Conservation (phyloP, 2,329 filamentous ascomycete species). For the Neoscytalidium dimidiatum region DNA sequence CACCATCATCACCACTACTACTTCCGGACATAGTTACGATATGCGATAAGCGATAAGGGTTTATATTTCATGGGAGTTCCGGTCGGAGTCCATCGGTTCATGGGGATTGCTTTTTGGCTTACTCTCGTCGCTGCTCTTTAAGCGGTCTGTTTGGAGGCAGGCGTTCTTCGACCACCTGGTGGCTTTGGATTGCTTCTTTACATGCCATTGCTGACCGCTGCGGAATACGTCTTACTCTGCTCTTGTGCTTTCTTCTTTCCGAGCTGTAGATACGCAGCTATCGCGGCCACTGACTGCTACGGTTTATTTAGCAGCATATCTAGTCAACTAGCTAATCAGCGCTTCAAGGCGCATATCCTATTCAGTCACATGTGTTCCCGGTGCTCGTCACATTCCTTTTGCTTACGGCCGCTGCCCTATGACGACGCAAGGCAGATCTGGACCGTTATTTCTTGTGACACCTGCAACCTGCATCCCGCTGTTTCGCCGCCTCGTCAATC, state of each 20-base stretch:
- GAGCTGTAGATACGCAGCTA: constrained; percentile 15
- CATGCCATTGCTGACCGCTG: neutral
- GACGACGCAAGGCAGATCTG: constrained; percentile 1
- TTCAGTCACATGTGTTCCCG: neutral
- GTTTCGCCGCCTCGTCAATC: constrained; percentile 16
- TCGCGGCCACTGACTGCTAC: constrained; percentile 6
- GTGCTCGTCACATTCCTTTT: constrained; percentile 8
- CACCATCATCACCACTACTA: neutral
- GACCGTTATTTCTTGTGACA: constrained; percentile 16
- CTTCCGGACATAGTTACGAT: constrained; percentile 16
- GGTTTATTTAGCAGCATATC: constrained; percentile 8
- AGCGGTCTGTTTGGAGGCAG: constrained; percentile 18
- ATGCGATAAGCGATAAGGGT: constrained; percentile 12
- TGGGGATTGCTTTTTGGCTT: constrained; percentile 9
- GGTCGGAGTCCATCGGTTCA: constrained; percentile 3
- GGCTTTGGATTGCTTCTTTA: constrained; percentile 18
- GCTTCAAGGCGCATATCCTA: neutral
- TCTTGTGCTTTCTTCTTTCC: constrained; percentile 4
- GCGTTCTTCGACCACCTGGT: constrained; percentile 16
- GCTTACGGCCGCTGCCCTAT: constrained; percentile 7
- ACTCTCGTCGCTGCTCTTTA: constrained; percentile 16
- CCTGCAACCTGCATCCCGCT: constrained; percentile 1
- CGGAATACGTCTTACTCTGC: neutral
- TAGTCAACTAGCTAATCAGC: constrained; percentile 17
- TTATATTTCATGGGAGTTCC: constrained; percentile 9